Base-by-base conservation (phyloP, 2,329 filamentous ascomycete species). In the Nigrograna mackinnonii region DNA sequence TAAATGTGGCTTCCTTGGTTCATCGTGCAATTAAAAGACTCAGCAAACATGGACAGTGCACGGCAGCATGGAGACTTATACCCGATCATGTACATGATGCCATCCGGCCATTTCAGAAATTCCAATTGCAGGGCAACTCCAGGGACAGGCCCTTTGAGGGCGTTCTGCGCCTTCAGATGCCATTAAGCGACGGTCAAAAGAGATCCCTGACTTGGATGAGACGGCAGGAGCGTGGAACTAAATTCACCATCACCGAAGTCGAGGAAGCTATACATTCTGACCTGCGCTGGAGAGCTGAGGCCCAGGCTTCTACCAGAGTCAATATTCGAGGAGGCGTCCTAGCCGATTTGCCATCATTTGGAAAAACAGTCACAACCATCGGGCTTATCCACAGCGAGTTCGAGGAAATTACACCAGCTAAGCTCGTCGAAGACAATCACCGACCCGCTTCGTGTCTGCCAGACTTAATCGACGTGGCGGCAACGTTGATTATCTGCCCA, bases 291-390 rank as follows among this genome's bases (percentile, higher is more conserved):
- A 75, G 79, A 43, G 74, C 75, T 2, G 83, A 85, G 57, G 81
- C 71, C 1, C 66, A 62, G n/a, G 77, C 74, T n/a, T 52, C 73
- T 44, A 58, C 69, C 24, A 18, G 60, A n/a, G 36, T 70, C 39
- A 24, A 45, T 22, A 47, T 84, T 30, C 75, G 73, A 14, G 84
- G 84, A 11, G 84, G 84, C 4, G 72, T 87, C 14, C 69, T 86
- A 22, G 83, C 83, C 2, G 82, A 86, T 54, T 73, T 80, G 33
- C 82, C 85, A 22, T 83, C 81, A 0, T 87, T 84, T 55, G 85
- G 85, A 0, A 87, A 88, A 54, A 87, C 84, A 0, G 77, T 82
- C 2, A 77, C 79, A 0, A 77, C 76, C 2, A 69, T 87, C 11
- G 82, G 74, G 1, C 62, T 86, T 6, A 75, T 85, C 21, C 70